Base-by-base conservation (phyloP, 805 yeast species). In the Blastobotrys terrestris region DNA sequence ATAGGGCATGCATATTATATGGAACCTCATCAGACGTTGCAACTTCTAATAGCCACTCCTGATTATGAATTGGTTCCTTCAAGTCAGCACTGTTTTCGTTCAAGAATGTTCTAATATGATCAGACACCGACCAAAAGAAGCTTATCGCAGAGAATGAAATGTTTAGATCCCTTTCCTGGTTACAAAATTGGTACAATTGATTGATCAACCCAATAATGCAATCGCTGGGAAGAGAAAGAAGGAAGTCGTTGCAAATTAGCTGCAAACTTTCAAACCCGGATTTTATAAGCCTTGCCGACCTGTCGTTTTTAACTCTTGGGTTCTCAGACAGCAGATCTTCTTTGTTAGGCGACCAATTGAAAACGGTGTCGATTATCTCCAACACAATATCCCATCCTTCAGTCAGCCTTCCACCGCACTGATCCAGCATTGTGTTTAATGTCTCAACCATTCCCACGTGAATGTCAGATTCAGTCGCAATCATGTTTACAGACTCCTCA, bases 41-140 rank as follows among this genome's bases (percentile, higher is more conserved):
- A 18, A 60, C 48, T 67, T 67, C 50, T 63, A 61, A 43, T 58
- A 67, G 58, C 15, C 58, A 55, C 3, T 51, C 49, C 8, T 35
- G 49, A 43, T 39, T 54, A 18, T 44, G 31, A 6, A 55, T 39
- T 3, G 35, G 35, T 11, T 53, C 56, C 45, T 53, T 48, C 15
- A 68, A 50, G 13, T 61, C 63, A 2, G 53, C 59, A 16, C 59
- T 60, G 0, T 67, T 62, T 4, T 55, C 57, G 39, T 67, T 57
- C 2, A 51, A 20, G 0, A 47, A 8, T 21, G 46, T 69, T 50
- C 81, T 75, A 43, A 84, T 68, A 53, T 83, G 81, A 61, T 94
- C 98, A 60, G 97, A 87, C 2, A 94, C 80, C 14, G 86, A 67
- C 98, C 98, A 92, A 63, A 90, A 91, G 59, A 90, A 86, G 59